These are phyloP conservation scores for Lactifluus piperatus DNA, from an alignment of 768 basidiomycete species.

Conservation along the genomic window DNA sequence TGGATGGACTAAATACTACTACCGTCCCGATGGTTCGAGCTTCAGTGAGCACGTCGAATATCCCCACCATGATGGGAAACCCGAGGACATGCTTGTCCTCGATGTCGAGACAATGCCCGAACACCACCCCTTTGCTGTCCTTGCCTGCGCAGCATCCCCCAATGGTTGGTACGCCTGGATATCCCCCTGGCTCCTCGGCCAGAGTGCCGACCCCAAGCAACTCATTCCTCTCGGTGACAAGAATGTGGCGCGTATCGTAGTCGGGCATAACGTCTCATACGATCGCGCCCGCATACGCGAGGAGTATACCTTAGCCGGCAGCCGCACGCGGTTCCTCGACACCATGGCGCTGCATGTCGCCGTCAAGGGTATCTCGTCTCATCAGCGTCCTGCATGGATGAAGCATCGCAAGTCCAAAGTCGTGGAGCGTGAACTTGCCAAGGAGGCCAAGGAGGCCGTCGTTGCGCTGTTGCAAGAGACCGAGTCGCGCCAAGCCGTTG, in stretches of 20 bases:
- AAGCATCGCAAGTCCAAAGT: slow-evolving; percentile 69
- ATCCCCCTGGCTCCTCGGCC: slow-evolving; percentile 81
- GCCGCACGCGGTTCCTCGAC: slow-evolving; percentile 77
- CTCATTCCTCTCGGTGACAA: slow-evolving; percentile 66
- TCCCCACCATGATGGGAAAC: slow-evolving; percentile 52
- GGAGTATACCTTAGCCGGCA: slow-evolving; percentile 67
- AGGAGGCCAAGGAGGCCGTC: slow-evolving; percentile 58
- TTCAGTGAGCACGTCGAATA: slow-evolving; percentile 64
- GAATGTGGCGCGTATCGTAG: slow-evolving; percentile 49
- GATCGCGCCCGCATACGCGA: slow-evolving; percentile 77
- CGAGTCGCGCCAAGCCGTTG: slow-evolving; percentile 29
- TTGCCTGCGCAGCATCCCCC: slow-evolving; percentile 79
- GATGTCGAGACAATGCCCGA: slow-evolving; percentile 92
- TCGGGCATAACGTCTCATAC: slow-evolving; percentile 95
- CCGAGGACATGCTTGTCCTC: slow-evolving; percentile 73
- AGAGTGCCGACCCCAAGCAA: slow-evolving; percentile 47
- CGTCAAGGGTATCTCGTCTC: slow-evolving; percentile 87
- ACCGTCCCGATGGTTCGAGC: slow-evolving; percentile 64
- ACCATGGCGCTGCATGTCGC: slow-evolving; percentile 95
- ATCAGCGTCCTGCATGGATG: slow-evolving; percentile 91
- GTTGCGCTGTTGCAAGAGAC: slow-evolving; percentile 41
- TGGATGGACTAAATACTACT: slow-evolving; percentile 87
- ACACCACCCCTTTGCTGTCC: slow-evolving; percentile 71
- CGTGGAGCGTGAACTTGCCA: slow-evolving; percentile 42
- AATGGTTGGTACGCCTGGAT: slow-evolving; percentile 95